Evolutionary conservation across 1,139 yeast species (phyloP), one percentile per base, ranked within the genome.

Genomic region (Arxiozyma slooffiae): DNA sequence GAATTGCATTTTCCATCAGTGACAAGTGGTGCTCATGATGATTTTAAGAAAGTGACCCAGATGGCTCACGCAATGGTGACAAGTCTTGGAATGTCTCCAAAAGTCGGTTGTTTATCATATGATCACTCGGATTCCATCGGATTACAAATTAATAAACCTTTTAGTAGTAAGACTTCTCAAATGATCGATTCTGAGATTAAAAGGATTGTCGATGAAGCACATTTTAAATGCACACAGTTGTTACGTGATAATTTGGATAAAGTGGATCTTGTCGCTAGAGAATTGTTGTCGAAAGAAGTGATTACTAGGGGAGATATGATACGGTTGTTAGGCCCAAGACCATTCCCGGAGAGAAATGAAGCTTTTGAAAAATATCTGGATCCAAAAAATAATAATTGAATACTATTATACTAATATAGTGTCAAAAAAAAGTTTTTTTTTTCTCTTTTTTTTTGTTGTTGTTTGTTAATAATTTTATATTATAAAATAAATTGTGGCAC

Each of bases 61-160:
- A 87, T 92, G 79, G 98, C 98, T 6, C 85, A 83, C 53, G 80
- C 87, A 23, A 92, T 92, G 97, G 97, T 92, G 37, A 79, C 90
- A 43, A 78, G 84, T 58, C 79, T 86, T 60, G 99, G 99, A 38
- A 89, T 92, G 97, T 85, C 96, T 14, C 71, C 77, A 41, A 79
- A 81, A 63, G 78, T 94, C 47, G 98, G 98, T 9, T 80, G 86
- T 67, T 79, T 90, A 38, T 80, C 87, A 54, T 88, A 82, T 64
- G 84, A 83, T 50, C 85, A 80, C 52, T 77, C 79, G 60, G 72
- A 70, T 59, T 60, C 74, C 41, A 72, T 73, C 0, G 51, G 51
- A n/a, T 64, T 70, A 44, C 70, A 72, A 57, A 76, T 85, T 58
- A 85, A 88, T 58, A 92, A 92, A 68, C 96, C 97, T 8, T 92